These are phyloP conservation scores for Arachnomyces sp. DNA, from an alignment of 2,329 filamentous ascomycete species.

Conservation along the genomic window DNA sequence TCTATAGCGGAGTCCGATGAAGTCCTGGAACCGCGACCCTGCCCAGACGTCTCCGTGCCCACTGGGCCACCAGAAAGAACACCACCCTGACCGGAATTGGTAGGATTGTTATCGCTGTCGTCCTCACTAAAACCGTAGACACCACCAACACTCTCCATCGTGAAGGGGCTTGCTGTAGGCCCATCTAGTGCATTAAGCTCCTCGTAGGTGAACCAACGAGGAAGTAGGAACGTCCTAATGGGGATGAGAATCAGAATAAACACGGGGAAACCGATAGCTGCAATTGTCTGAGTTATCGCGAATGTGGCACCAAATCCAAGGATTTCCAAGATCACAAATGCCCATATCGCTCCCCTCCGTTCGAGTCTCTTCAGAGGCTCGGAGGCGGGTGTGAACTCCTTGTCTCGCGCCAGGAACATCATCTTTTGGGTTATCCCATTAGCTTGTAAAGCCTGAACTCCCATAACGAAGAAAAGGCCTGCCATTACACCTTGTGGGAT, in stretches of 20 bases:
- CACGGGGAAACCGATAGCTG: slow-evolving; percentile 72
- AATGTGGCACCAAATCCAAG: slow-evolving; percentile 69
- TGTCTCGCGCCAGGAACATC: slow-evolving; percentile 61
- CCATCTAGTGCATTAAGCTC: slow-evolving; percentile 60
- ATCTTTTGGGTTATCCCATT: slow-evolving; percentile 74
- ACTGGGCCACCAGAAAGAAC: not conserved
- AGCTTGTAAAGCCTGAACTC: slow-evolving; percentile 64
- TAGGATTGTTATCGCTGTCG: slow-evolving; percentile 5
- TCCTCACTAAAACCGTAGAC: slow-evolving; percentile 43
- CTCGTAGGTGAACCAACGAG: slow-evolving; percentile 50
- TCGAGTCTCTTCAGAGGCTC: slow-evolving; percentile 56
- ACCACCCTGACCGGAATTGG: slow-evolving; percentile 1
- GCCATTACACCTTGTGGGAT: slow-evolving; percentile 75
- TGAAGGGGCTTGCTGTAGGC: slow-evolving; percentile 68
- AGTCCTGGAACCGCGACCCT: not conserved
- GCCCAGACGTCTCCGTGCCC: not conserved
- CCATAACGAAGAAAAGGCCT: slow-evolving; percentile 80
- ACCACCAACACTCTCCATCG: slow-evolving; percentile 68
- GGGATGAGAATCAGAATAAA: slow-evolving; percentile 65
- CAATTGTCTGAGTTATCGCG: slow-evolving; percentile 75
- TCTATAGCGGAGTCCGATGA: slow-evolving; percentile 26
- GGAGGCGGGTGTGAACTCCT: slow-evolving; percentile 47
- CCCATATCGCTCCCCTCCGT: slow-evolving; percentile 62
- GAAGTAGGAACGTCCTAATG: slow-evolving; percentile 56
- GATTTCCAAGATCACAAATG: slow-evolving; percentile 62